These are phyloP conservation scores for Chytriomyces sp. DNA, from an alignment of 192 early-diverging fungal genomes.

Conservation along the genomic window DNA sequence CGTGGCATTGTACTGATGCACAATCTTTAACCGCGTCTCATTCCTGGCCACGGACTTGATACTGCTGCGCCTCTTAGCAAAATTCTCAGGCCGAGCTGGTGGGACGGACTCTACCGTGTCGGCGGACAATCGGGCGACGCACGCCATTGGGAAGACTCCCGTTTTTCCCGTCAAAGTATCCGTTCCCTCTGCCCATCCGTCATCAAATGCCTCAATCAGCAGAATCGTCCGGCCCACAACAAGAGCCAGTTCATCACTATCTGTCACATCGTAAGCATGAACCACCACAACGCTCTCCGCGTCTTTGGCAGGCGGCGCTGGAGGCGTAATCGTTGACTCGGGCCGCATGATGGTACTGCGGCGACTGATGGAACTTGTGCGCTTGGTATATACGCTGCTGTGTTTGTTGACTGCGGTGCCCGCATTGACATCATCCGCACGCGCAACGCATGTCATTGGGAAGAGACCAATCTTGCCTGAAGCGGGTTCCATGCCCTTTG, in stretches of 20 bases:
- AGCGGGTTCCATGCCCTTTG: slow-evolving; percentile 20
- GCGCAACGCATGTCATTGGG: slow-evolving; percentile 37
- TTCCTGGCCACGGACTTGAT: not conserved
- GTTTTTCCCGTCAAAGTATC: slow-evolving; percentile 16
- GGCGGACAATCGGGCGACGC: slow-evolving; percentile 12
- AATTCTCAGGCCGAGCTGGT: not conserved
- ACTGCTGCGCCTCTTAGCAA: not conserved
- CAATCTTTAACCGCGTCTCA: slow-evolving; percentile 15
- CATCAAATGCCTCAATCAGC: slow-evolving; percentile 40
- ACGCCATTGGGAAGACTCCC: slow-evolving; percentile 43
- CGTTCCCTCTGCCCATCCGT: slow-evolving; percentile 33
- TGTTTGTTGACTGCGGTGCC: not conserved
- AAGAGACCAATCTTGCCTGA: slow-evolving; percentile 37
- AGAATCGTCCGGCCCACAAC: slow-evolving; percentile 33
- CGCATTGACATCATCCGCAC: not conserved
- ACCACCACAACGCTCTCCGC: slow-evolving; percentile 5
- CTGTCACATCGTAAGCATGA: slow-evolving; percentile 30
- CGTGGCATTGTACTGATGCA: slow-evolving; percentile 36
- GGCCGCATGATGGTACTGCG: not conserved
- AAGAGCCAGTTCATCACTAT: slow-evolving; percentile 39
- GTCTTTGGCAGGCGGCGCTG: not conserved
- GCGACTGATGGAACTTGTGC: slow-evolving; percentile 7
- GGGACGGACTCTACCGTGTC: no score
- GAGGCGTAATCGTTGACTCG: no score
- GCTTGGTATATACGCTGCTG: slow-evolving; percentile 3